phyloP scores from a whole-genome alignment of 2,329 filamentous ascomycete species.

The Calonectria ilicicola region DNA sequence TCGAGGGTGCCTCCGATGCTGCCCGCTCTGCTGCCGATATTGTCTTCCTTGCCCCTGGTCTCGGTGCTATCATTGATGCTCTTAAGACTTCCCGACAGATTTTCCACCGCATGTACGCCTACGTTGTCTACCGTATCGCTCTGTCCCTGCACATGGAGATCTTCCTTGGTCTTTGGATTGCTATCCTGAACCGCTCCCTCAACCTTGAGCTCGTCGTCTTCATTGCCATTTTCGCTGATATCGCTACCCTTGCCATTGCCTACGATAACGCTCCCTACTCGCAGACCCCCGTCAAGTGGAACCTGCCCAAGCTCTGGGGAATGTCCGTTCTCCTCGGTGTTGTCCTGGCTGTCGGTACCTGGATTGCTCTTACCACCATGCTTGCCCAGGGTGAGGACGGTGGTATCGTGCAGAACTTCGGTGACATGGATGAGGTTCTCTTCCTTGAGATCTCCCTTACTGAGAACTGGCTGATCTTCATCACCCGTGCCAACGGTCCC shows the following conservation, averaged over 20 bases:
- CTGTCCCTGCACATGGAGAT: constrained; percentile 92
- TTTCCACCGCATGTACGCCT: constrained; percentile 97
- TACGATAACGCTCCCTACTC: constrained; percentile 94
- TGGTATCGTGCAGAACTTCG: constrained; percentile 91
- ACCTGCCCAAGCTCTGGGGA: constrained; percentile 92
- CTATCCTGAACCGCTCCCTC: constrained; percentile 84
- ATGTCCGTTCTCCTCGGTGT: constrained; percentile 88
- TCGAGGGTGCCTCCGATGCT: constrained; percentile 91
- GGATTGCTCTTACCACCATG: constrained; percentile 92
- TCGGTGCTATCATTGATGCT: constrained; percentile 92
- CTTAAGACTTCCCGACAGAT: constrained; percentile 94
- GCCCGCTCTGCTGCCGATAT: constrained; percentile 93
- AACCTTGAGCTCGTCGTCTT: constrained; percentile 92
- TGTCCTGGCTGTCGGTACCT: constrained; percentile 85
- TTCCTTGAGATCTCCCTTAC: constrained; percentile 93
- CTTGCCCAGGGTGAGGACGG: constrained; percentile 75
- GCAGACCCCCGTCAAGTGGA: constrained; percentile 92
- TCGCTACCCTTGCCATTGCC: constrained; percentile 90
- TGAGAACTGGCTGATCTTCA: constrained; percentile 97
- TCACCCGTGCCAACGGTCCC: constrained; percentile 91
- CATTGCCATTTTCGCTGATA: constrained; percentile 93
- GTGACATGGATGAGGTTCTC: constrained; percentile 83
- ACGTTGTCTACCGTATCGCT: constrained; percentile 95
- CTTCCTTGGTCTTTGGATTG: constrained; percentile 92
- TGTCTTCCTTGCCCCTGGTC: constrained; percentile 90